Conservation (phyloP, 495 filamentous ascomycete genomes). For the Aspergillus ostianus region DNA sequence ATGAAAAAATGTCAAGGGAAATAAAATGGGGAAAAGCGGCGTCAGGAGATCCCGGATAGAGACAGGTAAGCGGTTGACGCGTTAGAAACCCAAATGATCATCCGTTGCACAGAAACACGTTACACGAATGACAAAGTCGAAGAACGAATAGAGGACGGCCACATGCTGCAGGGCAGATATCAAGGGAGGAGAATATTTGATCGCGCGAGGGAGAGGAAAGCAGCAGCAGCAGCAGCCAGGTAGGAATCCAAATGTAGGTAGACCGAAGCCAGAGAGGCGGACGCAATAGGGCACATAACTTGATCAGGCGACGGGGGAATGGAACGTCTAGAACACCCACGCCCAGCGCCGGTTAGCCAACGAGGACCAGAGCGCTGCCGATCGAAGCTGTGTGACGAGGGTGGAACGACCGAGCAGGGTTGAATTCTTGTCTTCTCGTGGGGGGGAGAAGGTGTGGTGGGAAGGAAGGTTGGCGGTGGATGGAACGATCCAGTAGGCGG, state of each 20-base stretch:
- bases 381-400: slow-evolving; percentile 9
- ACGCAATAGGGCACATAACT: slow-evolving; percentile 20
- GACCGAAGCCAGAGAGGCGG: slow-evolving; percentile 21
- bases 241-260: slow-evolving; percentile 14
- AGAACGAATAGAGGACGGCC: slow-evolving; percentile 41
- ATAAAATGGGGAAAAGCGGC: background rate
- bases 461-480: background rate
- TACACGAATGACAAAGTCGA: slow-evolving; percentile 35
- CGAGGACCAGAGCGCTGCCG: slow-evolving; percentile 10
- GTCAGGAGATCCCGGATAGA: slow-evolving; percentile 14
- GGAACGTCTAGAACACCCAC: slow-evolving; percentile 40
- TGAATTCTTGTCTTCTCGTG: background rate
- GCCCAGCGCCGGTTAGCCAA: slow-evolving; percentile 15
- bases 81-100: slow-evolving; percentile 15
- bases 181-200: slow-evolving; percentile 15
- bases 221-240: background rate
- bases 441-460: no score
- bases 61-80: slow-evolving; percentile 12
- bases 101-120: slow-evolving; percentile 36
- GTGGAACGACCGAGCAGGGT: background rate
- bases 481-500: background rate
- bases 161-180: slow-evolving; percentile 38
- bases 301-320: slow-evolving; percentile 19
- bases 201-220: slow-evolving; percentile 2
- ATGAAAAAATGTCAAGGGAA: slow-evolving; percentile 8